Evolutionary conservation across 2,329 filamentous ascomycete genomes (phyloP).

Genomic region (Curvularia verruculosa): DNA sequence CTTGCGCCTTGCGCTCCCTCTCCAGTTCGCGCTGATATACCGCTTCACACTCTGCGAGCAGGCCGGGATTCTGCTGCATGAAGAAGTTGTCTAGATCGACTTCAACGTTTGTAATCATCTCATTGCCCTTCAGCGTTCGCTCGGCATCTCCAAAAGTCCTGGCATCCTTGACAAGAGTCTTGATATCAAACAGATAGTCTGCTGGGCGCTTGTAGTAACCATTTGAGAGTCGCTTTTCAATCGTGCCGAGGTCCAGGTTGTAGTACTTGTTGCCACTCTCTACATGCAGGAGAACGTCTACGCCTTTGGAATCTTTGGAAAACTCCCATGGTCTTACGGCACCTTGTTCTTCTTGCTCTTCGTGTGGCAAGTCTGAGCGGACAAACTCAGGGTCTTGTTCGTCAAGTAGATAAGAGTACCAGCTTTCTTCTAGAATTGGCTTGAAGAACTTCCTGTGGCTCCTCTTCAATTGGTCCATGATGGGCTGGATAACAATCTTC

Average conservation of each 20-base stretch:
- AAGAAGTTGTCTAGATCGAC: conserved; percentile 82
- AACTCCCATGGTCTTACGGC: conserved; percentile 77
- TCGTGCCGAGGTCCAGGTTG: conserved; percentile 89
- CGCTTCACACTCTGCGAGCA: conserved; percentile 72
- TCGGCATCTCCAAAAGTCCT: conserved; percentile 82
- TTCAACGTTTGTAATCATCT: conserved; percentile 90
- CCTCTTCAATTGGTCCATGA: conserved; percentile 95
- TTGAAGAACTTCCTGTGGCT: conserved; percentile 89
- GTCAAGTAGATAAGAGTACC: conserved; percentile 81
- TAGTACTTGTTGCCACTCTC: conserved; percentile 86
- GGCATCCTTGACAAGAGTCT: conserved; percentile 82
- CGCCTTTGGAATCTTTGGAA: conserved; percentile 77
- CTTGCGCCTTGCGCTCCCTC: conserved; percentile 67
- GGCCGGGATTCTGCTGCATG: conserved; percentile 61
- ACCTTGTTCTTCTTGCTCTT: conserved; percentile 61
- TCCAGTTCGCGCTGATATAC: conserved; percentile 72
- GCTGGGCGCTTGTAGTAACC: conserved; percentile 91
- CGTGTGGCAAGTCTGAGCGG: conserved; percentile 64
- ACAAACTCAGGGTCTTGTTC: conserved; percentile 76
- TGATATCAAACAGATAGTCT: conserved; percentile 89
- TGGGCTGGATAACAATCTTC: conserved; percentile 87
- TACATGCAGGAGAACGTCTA: conserved; percentile 75
- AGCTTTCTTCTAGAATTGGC: conserved; percentile 71
- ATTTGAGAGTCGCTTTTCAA: conserved; percentile 95
- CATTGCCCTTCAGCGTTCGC: conserved; percentile 83